phyloP scores from a whole-genome alignment of 352 stramenopile species.

The Saprolegnia parasitica region DNA sequence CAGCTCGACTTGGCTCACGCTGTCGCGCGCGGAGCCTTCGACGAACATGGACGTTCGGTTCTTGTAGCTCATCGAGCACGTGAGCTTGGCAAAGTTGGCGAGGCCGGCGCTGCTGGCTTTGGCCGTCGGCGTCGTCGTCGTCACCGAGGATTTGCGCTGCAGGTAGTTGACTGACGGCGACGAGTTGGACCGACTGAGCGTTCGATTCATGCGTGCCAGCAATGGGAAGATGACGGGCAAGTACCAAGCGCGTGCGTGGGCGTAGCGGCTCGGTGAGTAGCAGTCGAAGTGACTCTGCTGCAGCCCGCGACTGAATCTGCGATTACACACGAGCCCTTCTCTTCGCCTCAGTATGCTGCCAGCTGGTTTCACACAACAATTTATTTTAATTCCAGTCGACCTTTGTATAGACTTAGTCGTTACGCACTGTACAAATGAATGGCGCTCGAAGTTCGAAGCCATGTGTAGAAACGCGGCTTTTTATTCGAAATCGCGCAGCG shows the following conservation, averaged over 20 bases:
- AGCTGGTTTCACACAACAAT: too few relatives aligned
- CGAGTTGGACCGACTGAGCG: conserved; percentile 20
- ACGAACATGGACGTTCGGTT: conserved; percentile 43
- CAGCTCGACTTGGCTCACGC: conserved; percentile 5
- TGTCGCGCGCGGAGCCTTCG: conserved; percentile 5
- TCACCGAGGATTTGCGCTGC: background rate
- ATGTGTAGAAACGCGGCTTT: background rate
- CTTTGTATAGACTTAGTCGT: background rate
- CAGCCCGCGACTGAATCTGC: too few relatives aligned
- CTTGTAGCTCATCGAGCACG: conserved; percentile 85
- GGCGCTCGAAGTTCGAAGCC: background rate
- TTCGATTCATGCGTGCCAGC: conserved; percentile 8
- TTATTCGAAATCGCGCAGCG: background rate
- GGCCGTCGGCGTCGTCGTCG: background rate
- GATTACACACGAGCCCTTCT: too few relatives aligned
- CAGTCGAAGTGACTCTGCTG: background rate
- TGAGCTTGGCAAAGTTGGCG: conserved; percentile 67
- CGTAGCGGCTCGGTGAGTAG: background rate
- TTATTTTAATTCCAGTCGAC: background rate
- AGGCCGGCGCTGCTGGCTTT: conserved; percentile 34
- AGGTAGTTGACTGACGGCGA: conserved; percentile 2
- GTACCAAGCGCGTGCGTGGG: too few relatives aligned
- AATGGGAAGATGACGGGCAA: background rate
- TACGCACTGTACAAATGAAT: background rate
- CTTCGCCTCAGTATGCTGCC: too few relatives aligned